phyloP scores from a whole-genome alignment of 2,329 filamentous ascomycete species.

The Fusarium sp. region DNA sequence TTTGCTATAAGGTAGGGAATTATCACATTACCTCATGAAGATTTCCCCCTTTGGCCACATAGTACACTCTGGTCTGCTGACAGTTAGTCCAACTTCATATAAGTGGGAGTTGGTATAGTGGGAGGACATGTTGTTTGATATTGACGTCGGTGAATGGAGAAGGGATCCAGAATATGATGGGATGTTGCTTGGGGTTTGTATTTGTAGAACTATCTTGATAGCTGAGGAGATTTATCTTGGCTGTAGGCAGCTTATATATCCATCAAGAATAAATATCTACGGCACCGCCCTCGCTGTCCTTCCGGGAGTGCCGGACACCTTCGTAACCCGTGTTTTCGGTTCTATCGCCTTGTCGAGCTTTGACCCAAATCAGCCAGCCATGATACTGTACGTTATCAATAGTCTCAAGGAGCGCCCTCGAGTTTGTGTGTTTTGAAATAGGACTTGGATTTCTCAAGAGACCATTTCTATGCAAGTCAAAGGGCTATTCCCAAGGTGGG shows the following conservation, averaged over 20 bases:
- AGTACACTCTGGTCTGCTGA: background rate
- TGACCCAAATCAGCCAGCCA: background rate
- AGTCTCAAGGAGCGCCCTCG: accelerated
- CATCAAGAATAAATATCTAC: background rate
- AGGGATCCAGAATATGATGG: background rate
- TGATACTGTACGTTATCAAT: background rate
- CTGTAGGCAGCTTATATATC: background rate
- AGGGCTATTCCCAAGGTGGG: background rate
- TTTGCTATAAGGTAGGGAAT: background rate
- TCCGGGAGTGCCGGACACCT: background rate
- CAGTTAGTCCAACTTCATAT: background rate
- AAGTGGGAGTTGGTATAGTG: background rate
- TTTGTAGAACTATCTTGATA: background rate
- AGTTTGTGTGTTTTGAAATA: background rate
- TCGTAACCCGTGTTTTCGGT: background rate
- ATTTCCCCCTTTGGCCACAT: background rate
- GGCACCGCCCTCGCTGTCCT: background rate
- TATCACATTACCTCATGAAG: background rate
- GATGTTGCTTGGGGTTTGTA: background rate
- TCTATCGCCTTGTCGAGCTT: background rate
- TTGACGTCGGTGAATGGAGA: background rate
- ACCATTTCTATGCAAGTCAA: background rate
- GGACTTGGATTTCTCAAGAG: background rate
- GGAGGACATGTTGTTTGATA: background rate
- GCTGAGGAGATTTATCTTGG: background rate